Evolutionary conservation across 192 early-diverging fungal species (phyloP).

Genomic region (Gigaspora rosea): DNA sequence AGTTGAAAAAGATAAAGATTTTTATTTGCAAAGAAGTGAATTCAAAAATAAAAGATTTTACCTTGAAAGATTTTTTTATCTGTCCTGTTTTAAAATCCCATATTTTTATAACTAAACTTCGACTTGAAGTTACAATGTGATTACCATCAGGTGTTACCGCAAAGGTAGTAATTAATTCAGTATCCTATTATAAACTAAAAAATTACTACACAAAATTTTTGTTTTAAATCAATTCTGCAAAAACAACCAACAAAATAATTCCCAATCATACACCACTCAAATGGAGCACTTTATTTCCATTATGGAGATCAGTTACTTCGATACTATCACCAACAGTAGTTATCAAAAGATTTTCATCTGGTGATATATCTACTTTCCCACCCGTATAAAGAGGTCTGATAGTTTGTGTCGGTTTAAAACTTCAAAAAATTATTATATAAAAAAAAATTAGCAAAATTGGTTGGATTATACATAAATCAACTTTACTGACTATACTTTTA

Average conservation of each 20-base stretch:
- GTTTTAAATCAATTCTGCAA: too few relatives aligned
- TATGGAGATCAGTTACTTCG: constrained; percentile 68
- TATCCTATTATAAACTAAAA: constrained; percentile 51
- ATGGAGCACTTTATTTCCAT: constrained; percentile 60
- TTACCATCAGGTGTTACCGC: constrained; percentile 77
- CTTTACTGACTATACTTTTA: not conserved
- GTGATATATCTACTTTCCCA: constrained; percentile 72
- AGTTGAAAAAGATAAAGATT: too few relatives aligned
- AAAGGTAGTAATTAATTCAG: constrained; percentile 87
- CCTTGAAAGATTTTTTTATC: constrained; percentile 71
- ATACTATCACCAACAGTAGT: constrained; percentile 86
- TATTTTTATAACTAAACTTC: constrained; percentile 75
- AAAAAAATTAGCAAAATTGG: not conserved
- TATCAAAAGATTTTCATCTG: constrained; percentile 69
- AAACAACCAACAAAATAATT: not conserved
- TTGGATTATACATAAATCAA: not conserved
- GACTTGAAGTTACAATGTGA: constrained; percentile 78
- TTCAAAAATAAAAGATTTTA: constrained; percentile 1
- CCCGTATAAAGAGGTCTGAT: constrained; percentile 93
- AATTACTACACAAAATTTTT: not conserved
- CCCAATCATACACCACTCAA: constrained; percentile 60
- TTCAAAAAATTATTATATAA: constrained; percentile 35
- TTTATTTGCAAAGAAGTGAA: too few relatives aligned
- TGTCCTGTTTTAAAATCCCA: constrained; percentile 72
- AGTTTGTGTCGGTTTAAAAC: constrained; percentile 73